phyloP scores from a whole-genome alignment of 805 yeast species.

The Wickerhamia fluorescens region DNA sequence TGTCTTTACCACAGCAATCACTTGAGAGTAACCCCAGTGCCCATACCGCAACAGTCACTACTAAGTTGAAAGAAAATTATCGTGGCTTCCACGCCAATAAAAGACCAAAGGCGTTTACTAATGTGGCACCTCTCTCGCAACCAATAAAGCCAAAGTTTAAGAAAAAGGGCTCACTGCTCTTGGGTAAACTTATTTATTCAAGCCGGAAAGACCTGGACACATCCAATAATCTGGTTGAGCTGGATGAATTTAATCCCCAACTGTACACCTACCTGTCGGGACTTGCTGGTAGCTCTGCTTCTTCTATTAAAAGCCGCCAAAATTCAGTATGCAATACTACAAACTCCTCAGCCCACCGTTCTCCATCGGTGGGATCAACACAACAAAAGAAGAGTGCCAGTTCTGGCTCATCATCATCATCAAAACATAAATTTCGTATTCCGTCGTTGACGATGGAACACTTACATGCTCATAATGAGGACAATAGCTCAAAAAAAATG shows the following conservation, averaged over 20 bases:
- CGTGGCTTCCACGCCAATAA: slow-evolving; percentile 35
- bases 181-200: slow-evolving; percentile 34
- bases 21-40: no score
- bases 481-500: slow-evolving; percentile 3
- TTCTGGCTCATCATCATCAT: slow-evolving; percentile 11
- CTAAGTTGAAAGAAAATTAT: slow-evolving; percentile 19
- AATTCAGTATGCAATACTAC: slow-evolving; percentile 6
- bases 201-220: slow-evolving; percentile 25
- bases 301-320: slow-evolving; percentile 6
- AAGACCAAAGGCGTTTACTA: slow-evolving; percentile 19
- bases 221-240: neutral
- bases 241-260: neutral
- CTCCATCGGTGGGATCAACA: slow-evolving; percentile 6
- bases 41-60: no score
- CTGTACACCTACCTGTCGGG: neutral
- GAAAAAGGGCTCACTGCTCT: slow-evolving; percentile 29
- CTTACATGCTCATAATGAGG: slow-evolving; percentile 9
- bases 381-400: slow-evolving; percentile 11
- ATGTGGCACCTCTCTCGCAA: slow-evolving; percentile 41
- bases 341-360: slow-evolving; percentile 2
- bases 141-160: slow-evolving; percentile 43
- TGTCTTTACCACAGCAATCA: no score
- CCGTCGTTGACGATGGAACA: slow-evolving; percentile 30
- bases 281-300: neutral
- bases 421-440: slow-evolving; percentile 30